phyloP scores from a whole-genome alignment of 1,139 yeast species.

The Suhomyces panamericanus region DNA sequence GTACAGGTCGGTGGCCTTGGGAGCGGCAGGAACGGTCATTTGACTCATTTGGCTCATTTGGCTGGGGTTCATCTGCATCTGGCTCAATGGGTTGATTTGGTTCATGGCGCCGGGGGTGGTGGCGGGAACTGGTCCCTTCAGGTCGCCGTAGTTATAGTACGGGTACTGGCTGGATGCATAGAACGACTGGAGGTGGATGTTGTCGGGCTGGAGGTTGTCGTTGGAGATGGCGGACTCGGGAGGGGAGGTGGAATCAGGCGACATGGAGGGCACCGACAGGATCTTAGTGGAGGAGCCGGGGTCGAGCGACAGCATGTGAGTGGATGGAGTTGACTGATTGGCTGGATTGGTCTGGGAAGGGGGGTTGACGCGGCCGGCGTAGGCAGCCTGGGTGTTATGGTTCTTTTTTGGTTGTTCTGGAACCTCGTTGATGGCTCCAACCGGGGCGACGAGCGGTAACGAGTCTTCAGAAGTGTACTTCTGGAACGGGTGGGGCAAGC shows the following conservation, averaged over 20 bases:
- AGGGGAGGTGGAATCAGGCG: conserved; percentile 8
- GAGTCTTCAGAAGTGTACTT: conserved; percentile 8
- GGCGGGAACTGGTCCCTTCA: neutral
- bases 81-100: too few species aligned
- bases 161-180: conserved; percentile 8
- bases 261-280: conserved; percentile 3
- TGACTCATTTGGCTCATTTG: neutral
- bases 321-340: neutral
- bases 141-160: conserved; percentile 7
- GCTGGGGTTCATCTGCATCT: too few species aligned
- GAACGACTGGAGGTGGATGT: conserved; percentile 6
- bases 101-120: neutral
- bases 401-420: neutral
- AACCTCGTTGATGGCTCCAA: neutral
- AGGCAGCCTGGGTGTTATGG: too few species aligned
- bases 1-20: conserved; percentile 3
- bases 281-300: conserved; percentile 3
- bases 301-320: conserved; percentile 1
- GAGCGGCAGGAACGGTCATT: neutral
- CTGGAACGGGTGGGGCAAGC: conserved; percentile 12
- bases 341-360: neutral
- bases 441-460: conserved; percentile 1
- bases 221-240: conserved; percentile 12
- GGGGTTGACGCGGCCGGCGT: neutral
- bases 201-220: conserved; percentile 3